phyloP scores from a whole-genome alignment of 148 eudicot genomes.

The Rhododendron griersonianum region DNA sequence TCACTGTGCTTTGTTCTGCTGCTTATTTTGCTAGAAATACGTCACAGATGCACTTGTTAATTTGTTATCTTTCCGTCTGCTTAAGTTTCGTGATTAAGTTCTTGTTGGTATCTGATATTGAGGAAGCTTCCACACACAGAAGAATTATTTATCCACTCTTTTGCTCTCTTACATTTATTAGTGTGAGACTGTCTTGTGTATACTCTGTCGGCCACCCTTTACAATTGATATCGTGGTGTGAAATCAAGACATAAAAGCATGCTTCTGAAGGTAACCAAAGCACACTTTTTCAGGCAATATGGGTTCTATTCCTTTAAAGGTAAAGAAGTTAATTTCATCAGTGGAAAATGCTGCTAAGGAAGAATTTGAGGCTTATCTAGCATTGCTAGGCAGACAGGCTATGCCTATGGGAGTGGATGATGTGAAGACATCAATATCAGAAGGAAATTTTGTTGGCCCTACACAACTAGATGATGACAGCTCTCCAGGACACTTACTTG shows the following conservation, averaged over 20 bases:
- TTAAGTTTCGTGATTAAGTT: neutral
- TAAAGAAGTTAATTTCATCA: constrained; percentile 21
- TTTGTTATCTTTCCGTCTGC: neutral
- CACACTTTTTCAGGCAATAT: constrained; percentile 24
- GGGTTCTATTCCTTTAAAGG: constrained; percentile 22
- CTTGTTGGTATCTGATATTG: neutral
- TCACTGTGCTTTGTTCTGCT: neutral
- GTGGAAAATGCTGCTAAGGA: constrained; percentile 18
- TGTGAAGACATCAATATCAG: constrained; percentile 11
- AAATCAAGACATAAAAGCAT: neutral
- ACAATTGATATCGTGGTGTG: neutral
- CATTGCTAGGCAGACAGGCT: constrained; percentile 13
- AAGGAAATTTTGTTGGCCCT: constrained; percentile 11
- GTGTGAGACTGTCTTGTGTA: neutral
- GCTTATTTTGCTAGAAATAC: neutral
- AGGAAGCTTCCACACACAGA: neutral
- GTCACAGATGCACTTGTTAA: neutral
- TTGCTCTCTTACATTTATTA: neutral
- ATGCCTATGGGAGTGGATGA: constrained; percentile 13
- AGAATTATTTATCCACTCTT: neutral
- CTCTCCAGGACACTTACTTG: constrained; percentile 13
- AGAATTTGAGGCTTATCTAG: constrained; percentile 8
- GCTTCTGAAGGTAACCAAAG: neutral
- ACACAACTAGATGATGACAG: constrained; percentile 3
- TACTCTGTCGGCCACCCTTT: neutral